phyloP scores from a whole-genome alignment of 768 basidiomycete genomes.

The Boletus rubescentipes region DNA sequence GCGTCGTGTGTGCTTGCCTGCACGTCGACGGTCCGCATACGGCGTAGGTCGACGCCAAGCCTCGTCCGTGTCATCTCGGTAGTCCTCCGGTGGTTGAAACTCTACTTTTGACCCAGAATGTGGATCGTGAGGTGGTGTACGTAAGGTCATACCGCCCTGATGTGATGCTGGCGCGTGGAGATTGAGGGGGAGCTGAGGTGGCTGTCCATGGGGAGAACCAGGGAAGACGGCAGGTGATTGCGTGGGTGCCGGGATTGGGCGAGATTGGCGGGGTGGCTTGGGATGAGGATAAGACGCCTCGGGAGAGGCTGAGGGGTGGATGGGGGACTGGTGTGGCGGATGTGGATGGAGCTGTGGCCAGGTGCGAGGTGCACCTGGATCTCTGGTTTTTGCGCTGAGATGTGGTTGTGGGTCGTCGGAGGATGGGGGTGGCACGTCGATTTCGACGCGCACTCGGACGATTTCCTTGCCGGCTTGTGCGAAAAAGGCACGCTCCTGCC shows the following conservation, averaged over 20 bases:
- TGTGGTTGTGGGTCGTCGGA: slow-evolving; percentile 14
- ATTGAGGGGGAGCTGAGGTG: slow-evolving; percentile 35
- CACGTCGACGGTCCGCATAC: slow-evolving; percentile 69
- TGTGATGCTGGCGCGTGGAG: slow-evolving; percentile 30
- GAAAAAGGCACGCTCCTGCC: slow-evolving; percentile 79
- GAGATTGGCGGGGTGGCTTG: slow-evolving; percentile 33
- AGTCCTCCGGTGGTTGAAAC: slow-evolving; percentile 44
- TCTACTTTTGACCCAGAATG: slow-evolving; percentile 33
- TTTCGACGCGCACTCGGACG: slow-evolving; percentile 69
- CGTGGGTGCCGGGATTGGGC: slow-evolving; percentile 20
- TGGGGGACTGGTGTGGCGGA: slow-evolving; percentile 30
- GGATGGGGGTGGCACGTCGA: slow-evolving; percentile 45
- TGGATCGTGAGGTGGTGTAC: slow-evolving; percentile 49
- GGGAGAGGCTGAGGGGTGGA: slow-evolving; percentile 21
- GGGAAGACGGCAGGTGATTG: slow-evolving; percentile 31
- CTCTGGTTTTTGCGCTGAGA: slow-evolving; percentile 30
- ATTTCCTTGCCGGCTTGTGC: slow-evolving; percentile 78
- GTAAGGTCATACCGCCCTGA: slow-evolving; percentile 31
- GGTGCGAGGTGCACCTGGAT: slow-evolving; percentile 26
- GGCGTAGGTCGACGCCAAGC: slow-evolving; percentile 73
- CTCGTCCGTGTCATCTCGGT: slow-evolving; percentile 61
- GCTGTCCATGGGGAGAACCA: slow-evolving; percentile 32
- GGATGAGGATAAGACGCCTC: slow-evolving; percentile 37
- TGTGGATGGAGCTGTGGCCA: slow-evolving; percentile 34
- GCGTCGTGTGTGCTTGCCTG: slow-evolving; percentile 77